A percentile compares a stretch with the other conserved stretches of the same genome.
phyloP scores from a whole-genome alignment of 108 stramenopile species.

The Cyclotella kingstonii region DNA sequence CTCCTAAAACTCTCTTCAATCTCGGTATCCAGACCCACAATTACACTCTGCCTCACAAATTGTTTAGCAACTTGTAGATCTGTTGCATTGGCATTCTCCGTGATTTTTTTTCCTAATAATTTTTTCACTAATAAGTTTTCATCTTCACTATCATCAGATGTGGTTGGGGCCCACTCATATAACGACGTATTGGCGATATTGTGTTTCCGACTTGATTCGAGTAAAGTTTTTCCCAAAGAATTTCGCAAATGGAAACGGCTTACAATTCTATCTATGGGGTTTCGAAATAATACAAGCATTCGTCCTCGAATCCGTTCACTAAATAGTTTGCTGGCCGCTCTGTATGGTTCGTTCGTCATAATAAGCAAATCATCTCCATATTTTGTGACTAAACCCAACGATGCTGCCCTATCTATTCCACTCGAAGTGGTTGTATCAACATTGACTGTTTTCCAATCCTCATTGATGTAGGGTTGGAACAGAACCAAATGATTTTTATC shows the following conservation, averaged over 20 bases:
- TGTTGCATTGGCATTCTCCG: not conserved
- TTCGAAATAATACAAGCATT: constrained; percentile 1
- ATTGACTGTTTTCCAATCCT: no score
- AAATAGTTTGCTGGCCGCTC: not conserved
- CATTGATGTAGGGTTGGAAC: no score
- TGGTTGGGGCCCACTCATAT: not conserved
- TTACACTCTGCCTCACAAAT: constrained; percentile 6
- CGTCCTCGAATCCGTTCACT: not conserved
- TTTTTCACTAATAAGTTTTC: constrained; percentile 1
- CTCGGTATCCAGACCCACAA: constrained; percentile 2
- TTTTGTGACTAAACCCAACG: no score
- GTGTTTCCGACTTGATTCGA: no score
- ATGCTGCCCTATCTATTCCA: no score
- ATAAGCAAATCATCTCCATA: constrained; percentile 2
- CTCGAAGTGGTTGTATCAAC: no score
- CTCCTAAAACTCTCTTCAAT: constrained; percentile 13
- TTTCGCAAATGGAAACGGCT: not conserved
- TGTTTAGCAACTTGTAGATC: constrained; percentile 20
- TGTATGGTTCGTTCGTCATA: constrained; percentile 2
- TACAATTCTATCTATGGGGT: not conserved
- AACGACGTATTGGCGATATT: not conserved
- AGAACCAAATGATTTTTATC: no score
- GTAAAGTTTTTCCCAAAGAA: no score
- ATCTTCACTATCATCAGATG: not conserved
- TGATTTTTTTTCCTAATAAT: not conserved